Percentiles rank a stretch among this genome's conserved stretches.
Evolutionary conservation across 441 rosid genomes (phyloP).

Genomic region (Corymbia citriodora): DNA sequence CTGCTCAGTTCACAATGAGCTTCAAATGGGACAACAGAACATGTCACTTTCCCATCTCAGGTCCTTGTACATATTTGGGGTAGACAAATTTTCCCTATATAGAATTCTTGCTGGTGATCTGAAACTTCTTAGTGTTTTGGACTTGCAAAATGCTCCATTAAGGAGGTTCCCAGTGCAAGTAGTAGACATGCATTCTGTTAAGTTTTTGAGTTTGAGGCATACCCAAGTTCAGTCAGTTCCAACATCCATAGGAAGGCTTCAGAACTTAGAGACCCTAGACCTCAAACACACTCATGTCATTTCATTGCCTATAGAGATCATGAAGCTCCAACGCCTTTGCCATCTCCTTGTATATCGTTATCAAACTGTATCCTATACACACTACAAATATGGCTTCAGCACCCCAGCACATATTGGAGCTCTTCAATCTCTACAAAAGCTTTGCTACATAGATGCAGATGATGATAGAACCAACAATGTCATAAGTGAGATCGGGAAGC

Average conservation of each 20-base stretch:
- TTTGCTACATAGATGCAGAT: not conserved
- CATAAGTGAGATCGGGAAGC: not conserved
- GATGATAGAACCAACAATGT: not conserved
- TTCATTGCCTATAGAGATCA: not conserved
- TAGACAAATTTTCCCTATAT: not conserved
- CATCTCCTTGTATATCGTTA: not conserved
- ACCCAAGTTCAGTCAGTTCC: not conserved
- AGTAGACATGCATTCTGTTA: not conserved
- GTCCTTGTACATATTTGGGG: not conserved
- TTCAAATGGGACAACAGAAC: not conserved
- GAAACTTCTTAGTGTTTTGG: constrained; percentile 1
- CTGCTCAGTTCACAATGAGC: not conserved
- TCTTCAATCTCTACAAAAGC: not conserved
- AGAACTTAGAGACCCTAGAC: constrained; percentile 7
- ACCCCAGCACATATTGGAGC: not conserved
- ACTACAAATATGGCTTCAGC: not conserved
- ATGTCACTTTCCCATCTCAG: not conserved
- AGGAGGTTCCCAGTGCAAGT: not conserved
- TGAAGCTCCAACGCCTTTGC: not conserved
- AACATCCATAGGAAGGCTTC: not conserved
- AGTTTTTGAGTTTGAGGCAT: not conserved
- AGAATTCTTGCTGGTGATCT: not conserved
- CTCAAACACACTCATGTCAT: not conserved
- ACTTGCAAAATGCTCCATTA: constrained; percentile 2
- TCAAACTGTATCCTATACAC: not conserved